These are phyloP conservation scores for Claviceps monticola DNA, from an alignment of 2,329 filamentous ascomycete genomes.

Conservation along the genomic window DNA sequence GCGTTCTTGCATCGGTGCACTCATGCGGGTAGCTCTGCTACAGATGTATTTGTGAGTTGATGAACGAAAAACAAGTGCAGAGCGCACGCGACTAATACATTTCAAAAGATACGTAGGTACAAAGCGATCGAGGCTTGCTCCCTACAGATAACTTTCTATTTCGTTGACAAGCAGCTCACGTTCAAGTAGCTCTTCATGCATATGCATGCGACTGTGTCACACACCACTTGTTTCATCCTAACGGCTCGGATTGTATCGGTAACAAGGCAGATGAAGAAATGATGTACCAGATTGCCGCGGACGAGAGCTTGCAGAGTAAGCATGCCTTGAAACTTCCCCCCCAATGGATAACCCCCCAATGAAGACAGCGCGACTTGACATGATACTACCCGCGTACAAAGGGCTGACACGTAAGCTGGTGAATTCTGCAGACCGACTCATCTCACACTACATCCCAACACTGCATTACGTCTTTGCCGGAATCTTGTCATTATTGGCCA, in stretches of 20 bases:
- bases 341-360: neutral
- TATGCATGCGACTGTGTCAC: slow-evolving; percentile 58
- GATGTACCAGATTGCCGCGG: slow-evolving; percentile 55
- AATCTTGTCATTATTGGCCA: slow-evolving; percentile 33
- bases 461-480: slow-evolving; percentile 33
- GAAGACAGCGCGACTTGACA: neutral
- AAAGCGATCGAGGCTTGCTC: neutral
- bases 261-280: slow-evolving; percentile 43
- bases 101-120: slow-evolving; percentile 3
- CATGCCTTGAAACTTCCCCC: slow-evolving; percentile 14
- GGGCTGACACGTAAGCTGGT: neutral
- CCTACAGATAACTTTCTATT: neutral
- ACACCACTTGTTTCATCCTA: slow-evolving; percentile 55
- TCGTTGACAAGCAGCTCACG: neutral
- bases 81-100: neutral
- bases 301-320: slow-evolving; percentile 56
- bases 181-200: slow-evolving; percentile 35
- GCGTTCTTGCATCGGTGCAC: slow-evolving; percentile 41
- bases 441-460: slow-evolving; percentile 41
- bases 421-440: slow-evolving; percentile 35
- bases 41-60: slow-evolving; percentile 47
- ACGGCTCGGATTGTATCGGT: slow-evolving; percentile 46
- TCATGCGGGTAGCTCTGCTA: slow-evolving; percentile 15
- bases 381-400: neutral
- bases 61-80: neutral